Conservation (phyloP, 106 monocot genomes). For the Gastrodia elata region DNA sequence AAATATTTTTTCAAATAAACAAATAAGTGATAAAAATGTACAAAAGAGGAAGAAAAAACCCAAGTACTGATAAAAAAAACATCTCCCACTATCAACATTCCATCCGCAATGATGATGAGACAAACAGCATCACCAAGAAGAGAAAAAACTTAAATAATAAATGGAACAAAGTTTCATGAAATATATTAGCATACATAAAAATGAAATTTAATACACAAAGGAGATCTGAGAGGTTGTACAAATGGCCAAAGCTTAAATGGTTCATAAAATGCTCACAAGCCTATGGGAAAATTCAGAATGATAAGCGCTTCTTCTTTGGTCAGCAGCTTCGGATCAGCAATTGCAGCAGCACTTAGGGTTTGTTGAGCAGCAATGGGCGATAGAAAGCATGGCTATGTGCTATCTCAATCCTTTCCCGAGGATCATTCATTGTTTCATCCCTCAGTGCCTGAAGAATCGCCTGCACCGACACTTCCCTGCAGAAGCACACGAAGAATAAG, state of each 20-base stretch:
- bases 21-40: too few relatives aligned
- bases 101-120: too few relatives aligned
- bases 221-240: neutral
- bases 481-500: slow-evolving; percentile 6
- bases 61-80: too few relatives aligned
- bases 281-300: neutral
- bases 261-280: neutral
- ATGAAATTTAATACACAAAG: neutral
- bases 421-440: slow-evolving; percentile 94
- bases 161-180: neutral
- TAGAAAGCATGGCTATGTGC: slow-evolving; percentile 88
- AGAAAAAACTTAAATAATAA: neutral
- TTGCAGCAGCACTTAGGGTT: slow-evolving; percentile 23
- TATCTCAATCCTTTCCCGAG: slow-evolving; percentile 92
- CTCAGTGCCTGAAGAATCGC: slow-evolving; percentile 87
- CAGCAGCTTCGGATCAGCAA: neutral
- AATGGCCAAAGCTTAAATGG: too few relatives aligned
- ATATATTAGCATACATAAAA: neutral
- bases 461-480: slow-evolving; percentile 61
- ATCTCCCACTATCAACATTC: too few relatives aligned
- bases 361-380: slow-evolving; percentile 70
- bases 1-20: too few relatives aligned
- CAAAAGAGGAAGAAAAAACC: too few relatives aligned
- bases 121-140: too few relatives aligned
- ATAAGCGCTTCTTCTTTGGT: neutral